Conservation (phyloP, 2,329 filamentous ascomycete species). For the Fusarium virguliforme region DNA sequence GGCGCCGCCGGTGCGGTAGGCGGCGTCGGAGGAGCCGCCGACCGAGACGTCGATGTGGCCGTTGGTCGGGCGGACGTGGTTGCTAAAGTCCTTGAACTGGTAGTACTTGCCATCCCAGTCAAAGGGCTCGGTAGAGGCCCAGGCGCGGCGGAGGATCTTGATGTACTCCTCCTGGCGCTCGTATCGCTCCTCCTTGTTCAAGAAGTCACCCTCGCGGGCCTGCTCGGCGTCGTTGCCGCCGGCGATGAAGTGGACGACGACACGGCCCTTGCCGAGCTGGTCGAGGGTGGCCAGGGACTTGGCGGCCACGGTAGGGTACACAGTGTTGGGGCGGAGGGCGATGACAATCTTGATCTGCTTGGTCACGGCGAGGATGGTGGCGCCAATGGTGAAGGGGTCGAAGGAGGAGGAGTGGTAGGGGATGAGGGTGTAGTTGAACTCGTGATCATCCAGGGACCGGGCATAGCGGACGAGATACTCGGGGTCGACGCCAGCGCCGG, state of each 20-base stretch:
- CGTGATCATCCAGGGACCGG: constrained; percentile 71
- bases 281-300: constrained; percentile 75
- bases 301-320: constrained; percentile 75
- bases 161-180: constrained; percentile 74
- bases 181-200: constrained; percentile 72
- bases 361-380: constrained; percentile 70
- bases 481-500: constrained; percentile 67
- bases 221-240: constrained; percentile 74
- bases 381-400: constrained; percentile 68
- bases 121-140: constrained; percentile 70
- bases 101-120: constrained; percentile 75
- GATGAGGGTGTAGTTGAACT: constrained; percentile 74
- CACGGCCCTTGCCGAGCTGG: constrained; percentile 71
- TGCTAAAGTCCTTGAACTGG: constrained; percentile 72
- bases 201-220: constrained; percentile 72
- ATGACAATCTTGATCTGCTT: constrained; percentile 75
- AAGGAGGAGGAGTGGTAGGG: constrained; percentile 69
- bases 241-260: constrained; percentile 75
- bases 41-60: constrained; percentile 72
- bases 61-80: constrained; percentile 68
- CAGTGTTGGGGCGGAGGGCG: constrained; percentile 70
- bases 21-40: constrained; percentile 72
- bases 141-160: constrained; percentile 71
- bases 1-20: constrained; percentile 72
- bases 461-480: constrained; percentile 72